These are phyloP conservation scores for Fraxinus anomala DNA, from an alignment of 257 asterid genomes.

Conservation along the genomic window DNA sequence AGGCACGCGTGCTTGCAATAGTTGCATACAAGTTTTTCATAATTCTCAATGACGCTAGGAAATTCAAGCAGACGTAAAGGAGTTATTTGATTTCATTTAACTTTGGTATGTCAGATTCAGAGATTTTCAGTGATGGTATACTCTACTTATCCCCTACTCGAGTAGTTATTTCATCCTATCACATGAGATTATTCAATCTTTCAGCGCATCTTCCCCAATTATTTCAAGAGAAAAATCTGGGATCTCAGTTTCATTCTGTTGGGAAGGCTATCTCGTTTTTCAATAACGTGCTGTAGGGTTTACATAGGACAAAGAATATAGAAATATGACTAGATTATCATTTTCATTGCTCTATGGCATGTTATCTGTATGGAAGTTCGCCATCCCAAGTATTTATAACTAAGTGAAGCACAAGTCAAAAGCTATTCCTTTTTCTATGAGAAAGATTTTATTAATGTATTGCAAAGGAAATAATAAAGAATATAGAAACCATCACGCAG, in stretches of 20 bases:
- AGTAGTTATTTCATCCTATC: background rate
- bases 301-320: background rate
- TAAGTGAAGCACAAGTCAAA: background rate
- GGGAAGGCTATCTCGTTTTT: background rate
- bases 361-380: constrained; percentile 2
- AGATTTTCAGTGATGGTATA: background rate
- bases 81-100: constrained; percentile 9
- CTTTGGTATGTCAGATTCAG: constrained; percentile 1
- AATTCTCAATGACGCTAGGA: constrained; percentile 15
- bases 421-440: background rate
- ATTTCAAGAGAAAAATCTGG: background rate
- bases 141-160: background rate
- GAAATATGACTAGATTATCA: background rate
- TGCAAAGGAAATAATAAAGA: constrained; percentile 13
- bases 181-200: background rate
- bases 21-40: constrained; percentile 8
- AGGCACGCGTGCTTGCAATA: background rate
- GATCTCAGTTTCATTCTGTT: background rate
- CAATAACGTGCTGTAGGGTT: background rate
- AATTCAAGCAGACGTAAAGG: constrained; percentile 9
- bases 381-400: constrained; percentile 8
- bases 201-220: background rate
- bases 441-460: constrained; percentile 10
- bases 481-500: constrained; percentile 7
- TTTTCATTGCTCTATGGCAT: constrained; percentile 7